phyloP scores from a whole-genome alignment of 257 asterid species.

The Plectranthus barbatus region DNA sequence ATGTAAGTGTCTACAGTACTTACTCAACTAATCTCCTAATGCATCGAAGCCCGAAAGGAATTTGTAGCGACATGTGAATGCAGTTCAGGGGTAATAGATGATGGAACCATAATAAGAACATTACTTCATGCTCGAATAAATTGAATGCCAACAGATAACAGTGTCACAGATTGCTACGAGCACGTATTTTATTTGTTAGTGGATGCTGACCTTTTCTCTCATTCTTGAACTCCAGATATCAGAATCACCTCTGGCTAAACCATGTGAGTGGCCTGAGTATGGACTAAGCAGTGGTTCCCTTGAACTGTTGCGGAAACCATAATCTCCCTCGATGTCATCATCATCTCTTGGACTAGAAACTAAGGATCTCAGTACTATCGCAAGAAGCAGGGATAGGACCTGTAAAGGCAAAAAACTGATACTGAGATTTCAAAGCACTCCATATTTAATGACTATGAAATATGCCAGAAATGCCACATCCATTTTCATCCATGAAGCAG shows the following conservation, averaged over 20 bases:
- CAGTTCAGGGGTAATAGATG: background rate
- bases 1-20: too few species aligned
- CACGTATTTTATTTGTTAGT: background rate
- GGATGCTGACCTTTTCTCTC: conserved; percentile 60
- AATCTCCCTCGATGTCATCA: conserved; percentile 48
- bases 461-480: conserved; percentile 1
- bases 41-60: background rate
- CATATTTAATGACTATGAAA: background rate
- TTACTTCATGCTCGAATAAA: background rate
- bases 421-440: background rate
- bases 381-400: conserved; percentile 55
- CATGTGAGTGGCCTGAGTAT: conserved; percentile 36
- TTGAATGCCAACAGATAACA: background rate
- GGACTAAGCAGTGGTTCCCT: conserved; percentile 60
- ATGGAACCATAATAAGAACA: background rate
- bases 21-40: too few species aligned
- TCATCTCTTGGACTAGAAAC: conserved; percentile 44
- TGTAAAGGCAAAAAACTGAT: conserved; percentile 22
- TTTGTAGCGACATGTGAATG: background rate
- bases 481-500: background rate
- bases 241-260: conserved; percentile 41
- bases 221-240: conserved; percentile 80
- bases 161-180: background rate
- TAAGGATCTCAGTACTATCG: conserved; percentile 58
- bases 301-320: conserved; percentile 31